A percentile compares a stretch with the other conserved stretches of the same genome.
Conservation (phyloP, 1,139 yeast species). For the Blastobotrys aristatus region DNA sequence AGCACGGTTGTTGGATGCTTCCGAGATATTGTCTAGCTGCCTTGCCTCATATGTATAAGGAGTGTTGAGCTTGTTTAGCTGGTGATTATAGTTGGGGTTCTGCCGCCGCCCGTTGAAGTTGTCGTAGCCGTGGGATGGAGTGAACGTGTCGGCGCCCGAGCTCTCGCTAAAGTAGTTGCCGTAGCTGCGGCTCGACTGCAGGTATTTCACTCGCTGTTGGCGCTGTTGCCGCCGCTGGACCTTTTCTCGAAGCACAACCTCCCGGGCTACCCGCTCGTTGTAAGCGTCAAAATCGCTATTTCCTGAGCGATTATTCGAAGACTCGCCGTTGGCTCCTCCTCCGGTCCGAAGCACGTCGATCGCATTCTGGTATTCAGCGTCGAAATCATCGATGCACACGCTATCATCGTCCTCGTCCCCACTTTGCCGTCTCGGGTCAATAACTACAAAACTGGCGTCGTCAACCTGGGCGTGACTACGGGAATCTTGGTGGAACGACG, state of each 20-base stretch:
- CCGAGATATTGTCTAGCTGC: constrained; percentile 4
- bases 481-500: not conserved
- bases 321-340: not conserved
- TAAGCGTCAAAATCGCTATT: constrained; percentile 36
- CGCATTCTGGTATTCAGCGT: constrained; percentile 28
- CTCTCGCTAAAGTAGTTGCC: constrained; percentile 27
- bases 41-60: constrained; percentile 24
- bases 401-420: constrained; percentile 29
- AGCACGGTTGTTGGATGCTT: constrained; percentile 11
- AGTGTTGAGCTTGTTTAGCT: constrained; percentile 25
- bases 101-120: constrained; percentile 30
- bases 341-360: constrained; percentile 19
- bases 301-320: constrained; percentile 7
- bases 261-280: constrained; percentile 34
- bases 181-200: constrained; percentile 19
- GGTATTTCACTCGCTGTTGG: constrained; percentile 17
- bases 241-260: constrained; percentile 32
- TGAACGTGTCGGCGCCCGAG: constrained; percentile 16
- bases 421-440: constrained; percentile 1
- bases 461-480: not conserved
- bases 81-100: constrained; percentile 26
- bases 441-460: constrained; percentile 7
- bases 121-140: constrained; percentile 28
- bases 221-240: constrained; percentile 22
- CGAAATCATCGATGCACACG: constrained; percentile 33